Percentiles rank a stretch among this genome's conserved stretches.
Evolutionary conservation across 1,139 yeast species (phyloP).

Genomic region (Candida glucosophila): DNA sequence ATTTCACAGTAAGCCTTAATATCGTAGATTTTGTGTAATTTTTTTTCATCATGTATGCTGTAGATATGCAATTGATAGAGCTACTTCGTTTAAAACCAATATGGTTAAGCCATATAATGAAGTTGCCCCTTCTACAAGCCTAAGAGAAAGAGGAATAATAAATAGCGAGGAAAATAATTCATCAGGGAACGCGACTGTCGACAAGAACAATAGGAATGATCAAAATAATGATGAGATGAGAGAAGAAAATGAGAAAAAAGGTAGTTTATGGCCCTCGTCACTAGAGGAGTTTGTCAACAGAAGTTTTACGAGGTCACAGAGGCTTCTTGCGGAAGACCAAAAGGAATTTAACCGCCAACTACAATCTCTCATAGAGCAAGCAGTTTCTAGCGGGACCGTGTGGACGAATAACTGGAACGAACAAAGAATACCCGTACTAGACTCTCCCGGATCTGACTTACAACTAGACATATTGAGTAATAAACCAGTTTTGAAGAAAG

Average conservation of each 20-base stretch:
- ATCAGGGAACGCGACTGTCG: neutral
- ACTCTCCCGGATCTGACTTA: conserved; percentile 10
- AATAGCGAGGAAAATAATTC: conserved; percentile 1
- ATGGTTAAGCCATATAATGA: conserved; percentile 1
- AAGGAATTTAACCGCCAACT: conserved; percentile 20
- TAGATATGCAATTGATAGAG: too few species aligned
- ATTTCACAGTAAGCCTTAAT: too few species aligned
- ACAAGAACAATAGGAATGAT: conserved; percentile 2
- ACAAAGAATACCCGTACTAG: conserved; percentile 48
- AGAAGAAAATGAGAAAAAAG: too few species aligned
- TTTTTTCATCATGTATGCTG: too few species aligned
- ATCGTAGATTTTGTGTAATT: too few species aligned
- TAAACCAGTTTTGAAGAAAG: conserved; percentile 4
- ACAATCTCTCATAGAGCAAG: conserved; percentile 24
- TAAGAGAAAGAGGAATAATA: neutral
- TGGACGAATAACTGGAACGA: conserved; percentile 53
- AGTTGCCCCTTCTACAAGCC: neutral
- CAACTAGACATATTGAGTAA: conserved; percentile 8
- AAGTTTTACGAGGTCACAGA: conserved; percentile 15
- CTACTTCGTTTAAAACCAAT: too few species aligned
- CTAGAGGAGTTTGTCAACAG: conserved; percentile 23
- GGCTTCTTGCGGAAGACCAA: conserved; percentile 12
- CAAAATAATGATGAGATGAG: conserved; percentile 1
- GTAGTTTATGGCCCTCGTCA: conserved; percentile 33
- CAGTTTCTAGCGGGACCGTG: conserved; percentile 37